phyloP scores from a whole-genome alignment of 495 filamentous ascomycete species.

The Annulohypoxylon moriforme region DNA sequence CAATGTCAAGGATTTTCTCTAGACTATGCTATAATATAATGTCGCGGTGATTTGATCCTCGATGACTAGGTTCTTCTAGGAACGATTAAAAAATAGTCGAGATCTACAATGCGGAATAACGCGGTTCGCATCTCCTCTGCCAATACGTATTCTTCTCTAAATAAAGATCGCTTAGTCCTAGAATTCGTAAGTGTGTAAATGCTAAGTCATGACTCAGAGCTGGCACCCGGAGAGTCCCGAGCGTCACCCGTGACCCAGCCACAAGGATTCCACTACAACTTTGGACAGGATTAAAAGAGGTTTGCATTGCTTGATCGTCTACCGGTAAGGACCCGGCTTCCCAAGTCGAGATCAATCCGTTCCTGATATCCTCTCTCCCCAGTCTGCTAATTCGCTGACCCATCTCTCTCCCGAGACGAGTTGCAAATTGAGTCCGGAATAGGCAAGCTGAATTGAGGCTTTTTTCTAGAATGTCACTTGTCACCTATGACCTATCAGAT shows the following conservation, averaged over 20 bases:
- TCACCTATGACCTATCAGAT: constrained; percentile 15
- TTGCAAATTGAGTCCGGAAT: constrained; percentile 10
- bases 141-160: background rate
- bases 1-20: too few relatives aligned
- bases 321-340: background rate
- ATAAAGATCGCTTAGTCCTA: background rate
- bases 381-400: constrained; percentile 6
- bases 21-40: background rate
- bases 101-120: constrained; percentile 5
- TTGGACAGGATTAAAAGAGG: too few relatives aligned
- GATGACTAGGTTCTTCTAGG: too few relatives aligned
- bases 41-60: background rate
- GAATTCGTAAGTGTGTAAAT: constrained; percentile 9
- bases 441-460: constrained; percentile 18
- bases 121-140: background rate
- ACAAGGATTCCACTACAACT: background rate
- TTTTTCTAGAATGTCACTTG: constrained; percentile 25
- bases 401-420: background rate
- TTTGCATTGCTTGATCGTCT: constrained; percentile 1
- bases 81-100: background rate
- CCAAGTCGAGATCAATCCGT: constrained; percentile 1
- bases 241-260: constrained; percentile 27
- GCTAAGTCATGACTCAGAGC: constrained; percentile 24
- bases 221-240: constrained; percentile 18
- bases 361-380: background rate